These are phyloP conservation scores for Leptographium lundbergii DNA, from an alignment of 2,329 filamentous ascomycete genomes.

Conservation along the genomic window DNA sequence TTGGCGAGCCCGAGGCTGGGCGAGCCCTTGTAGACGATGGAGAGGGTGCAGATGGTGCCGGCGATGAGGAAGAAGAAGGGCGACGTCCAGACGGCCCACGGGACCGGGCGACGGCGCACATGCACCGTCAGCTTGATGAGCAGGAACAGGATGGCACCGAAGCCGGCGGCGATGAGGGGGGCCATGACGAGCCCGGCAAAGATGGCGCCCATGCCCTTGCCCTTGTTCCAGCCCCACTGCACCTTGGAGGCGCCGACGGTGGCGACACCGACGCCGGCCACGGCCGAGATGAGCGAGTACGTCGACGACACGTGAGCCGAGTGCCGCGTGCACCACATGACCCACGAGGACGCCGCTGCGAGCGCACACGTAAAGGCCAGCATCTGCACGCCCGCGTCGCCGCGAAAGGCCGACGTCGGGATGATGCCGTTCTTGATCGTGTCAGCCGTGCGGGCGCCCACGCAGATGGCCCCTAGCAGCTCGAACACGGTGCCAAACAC, in stretches of 20 bases:
- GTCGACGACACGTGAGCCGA: conserved; percentile 63
- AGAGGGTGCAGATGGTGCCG: conserved; percentile 60
- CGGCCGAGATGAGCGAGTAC: conserved; percentile 56
- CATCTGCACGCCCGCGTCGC: conserved; percentile 53
- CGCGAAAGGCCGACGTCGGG: conserved; percentile 42
- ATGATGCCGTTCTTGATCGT: conserved; percentile 75
- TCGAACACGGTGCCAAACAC: conserved; percentile 54
- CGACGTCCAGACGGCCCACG: conserved; percentile 60
- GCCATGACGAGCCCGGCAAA: conserved; percentile 62
- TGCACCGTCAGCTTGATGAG: conserved; percentile 62
- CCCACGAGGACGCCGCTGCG: conserved; percentile 55
- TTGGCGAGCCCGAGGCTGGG: conserved; percentile 52
- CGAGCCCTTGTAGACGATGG: conserved; percentile 71
- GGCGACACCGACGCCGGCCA: conserved; percentile 58
- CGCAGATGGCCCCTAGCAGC: conserved; percentile 51
- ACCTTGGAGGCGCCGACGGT: conserved; percentile 48
- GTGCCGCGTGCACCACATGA: conserved; percentile 69
- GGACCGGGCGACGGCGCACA: conserved; percentile 56
- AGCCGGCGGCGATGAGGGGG: conserved; percentile 51
- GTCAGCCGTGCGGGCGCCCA: conserved; percentile 56
- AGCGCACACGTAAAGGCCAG: conserved; percentile 53
- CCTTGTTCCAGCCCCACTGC: conserved; percentile 57
- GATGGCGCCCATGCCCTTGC: conserved; percentile 58
- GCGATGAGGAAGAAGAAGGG: conserved; percentile 70
- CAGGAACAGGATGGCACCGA: conserved; percentile 56